Percentiles rank a stretch among this genome's conserved stretches.
These are phyloP conservation scores for Paecilomyces sp. DNA, from an alignment of 2,329 filamentous ascomycete genomes.

Conservation along the genomic window DNA sequence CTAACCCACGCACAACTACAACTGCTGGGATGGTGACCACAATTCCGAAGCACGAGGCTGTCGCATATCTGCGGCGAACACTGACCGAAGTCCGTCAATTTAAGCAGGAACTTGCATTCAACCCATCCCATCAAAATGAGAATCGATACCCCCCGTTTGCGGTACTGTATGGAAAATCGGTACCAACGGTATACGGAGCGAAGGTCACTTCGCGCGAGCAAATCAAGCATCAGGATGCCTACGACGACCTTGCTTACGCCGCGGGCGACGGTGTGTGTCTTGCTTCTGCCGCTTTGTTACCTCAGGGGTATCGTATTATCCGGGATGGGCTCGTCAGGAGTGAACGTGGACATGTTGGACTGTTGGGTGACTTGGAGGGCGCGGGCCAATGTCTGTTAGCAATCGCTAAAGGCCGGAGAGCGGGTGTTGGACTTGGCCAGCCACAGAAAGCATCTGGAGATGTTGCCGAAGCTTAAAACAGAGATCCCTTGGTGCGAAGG, in stretches of 20 bases:
- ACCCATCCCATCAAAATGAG: conserved; percentile 48
- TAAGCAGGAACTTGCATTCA: conserved; percentile 65
- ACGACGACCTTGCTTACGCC: conserved; percentile 80
- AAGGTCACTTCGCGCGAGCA: conserved; percentile 65
- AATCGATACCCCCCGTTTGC: conserved; percentile 77
- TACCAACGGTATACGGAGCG: conserved; percentile 77
- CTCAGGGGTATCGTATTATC: conserved; percentile 67
- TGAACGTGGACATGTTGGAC: conserved; percentile 78
- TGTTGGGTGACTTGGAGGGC: conserved; percentile 76
- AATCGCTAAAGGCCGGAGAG: conserved; percentile 58
- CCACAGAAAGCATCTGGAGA: neutral
- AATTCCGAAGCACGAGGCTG: conserved; percentile 47
- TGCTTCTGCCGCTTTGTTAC: conserved; percentile 77
- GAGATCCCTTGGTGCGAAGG: neutral
- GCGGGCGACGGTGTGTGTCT: conserved; percentile 86
- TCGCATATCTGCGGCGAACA: conserved; percentile 67
- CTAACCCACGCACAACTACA: conserved; percentile 17
- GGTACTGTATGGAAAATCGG: conserved; percentile 78
- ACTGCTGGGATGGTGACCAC: conserved; percentile 31
- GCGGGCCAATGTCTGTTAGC: conserved; percentile 69
- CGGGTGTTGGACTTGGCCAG: conserved; percentile 65
- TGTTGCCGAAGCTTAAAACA: neutral
- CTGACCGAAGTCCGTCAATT: conserved; percentile 66
- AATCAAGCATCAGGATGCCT: conserved; percentile 69
- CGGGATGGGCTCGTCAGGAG: conserved; percentile 68